Evolutionary conservation across 2,329 filamentous ascomycete species (phyloP).

Genomic region (Gaeumannomyces sp.): DNA sequence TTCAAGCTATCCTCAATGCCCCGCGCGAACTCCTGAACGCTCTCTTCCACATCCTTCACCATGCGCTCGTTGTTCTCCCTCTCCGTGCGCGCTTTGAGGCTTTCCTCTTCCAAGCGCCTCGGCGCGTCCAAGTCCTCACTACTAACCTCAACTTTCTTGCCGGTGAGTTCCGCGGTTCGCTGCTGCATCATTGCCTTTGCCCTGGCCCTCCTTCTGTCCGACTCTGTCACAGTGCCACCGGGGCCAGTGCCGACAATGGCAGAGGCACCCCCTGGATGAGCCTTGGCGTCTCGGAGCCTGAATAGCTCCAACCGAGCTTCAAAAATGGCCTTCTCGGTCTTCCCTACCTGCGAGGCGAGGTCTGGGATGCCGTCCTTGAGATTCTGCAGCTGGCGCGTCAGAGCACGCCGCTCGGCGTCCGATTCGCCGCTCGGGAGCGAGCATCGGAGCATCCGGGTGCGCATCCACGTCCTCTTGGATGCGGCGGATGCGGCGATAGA

Average conservation of each 20-base stretch:
- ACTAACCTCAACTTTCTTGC: conserved; percentile 64
- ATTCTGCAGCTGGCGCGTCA: conserved; percentile 84
- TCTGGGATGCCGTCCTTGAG: conserved; percentile 87
- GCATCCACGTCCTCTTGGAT: conserved; percentile 92
- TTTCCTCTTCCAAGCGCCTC: conserved; percentile 85
- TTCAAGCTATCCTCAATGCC: conserved; percentile 84
- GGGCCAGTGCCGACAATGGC: conserved; percentile 88
- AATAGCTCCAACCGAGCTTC: conserved; percentile 90
- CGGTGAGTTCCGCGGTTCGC: conserved; percentile 84
- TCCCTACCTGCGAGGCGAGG: conserved; percentile 84
- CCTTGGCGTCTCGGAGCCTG: conserved; percentile 87
- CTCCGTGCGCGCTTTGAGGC: conserved; percentile 70
- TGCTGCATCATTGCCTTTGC: conserved; percentile 99
- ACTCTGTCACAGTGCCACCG: conserved; percentile 83
- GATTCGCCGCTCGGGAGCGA: conserved; percentile 67
- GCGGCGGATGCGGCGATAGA: conserved; percentile 85
- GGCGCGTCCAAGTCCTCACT: conserved; percentile 73
- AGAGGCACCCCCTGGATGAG: conserved; percentile 72
- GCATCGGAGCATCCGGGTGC: conserved; percentile 77
- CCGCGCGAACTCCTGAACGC: conserved; percentile 79
- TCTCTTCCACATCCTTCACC: conserved; percentile 95
- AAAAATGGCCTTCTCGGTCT: conserved; percentile 85
- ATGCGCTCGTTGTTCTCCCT: conserved; percentile 93
- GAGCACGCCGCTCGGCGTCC: conserved; percentile 75
- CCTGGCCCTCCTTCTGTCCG: conserved; percentile 87